phyloP scores from a whole-genome alignment of 345 rosid species.

The Crucihimalaya himalaica region DNA sequence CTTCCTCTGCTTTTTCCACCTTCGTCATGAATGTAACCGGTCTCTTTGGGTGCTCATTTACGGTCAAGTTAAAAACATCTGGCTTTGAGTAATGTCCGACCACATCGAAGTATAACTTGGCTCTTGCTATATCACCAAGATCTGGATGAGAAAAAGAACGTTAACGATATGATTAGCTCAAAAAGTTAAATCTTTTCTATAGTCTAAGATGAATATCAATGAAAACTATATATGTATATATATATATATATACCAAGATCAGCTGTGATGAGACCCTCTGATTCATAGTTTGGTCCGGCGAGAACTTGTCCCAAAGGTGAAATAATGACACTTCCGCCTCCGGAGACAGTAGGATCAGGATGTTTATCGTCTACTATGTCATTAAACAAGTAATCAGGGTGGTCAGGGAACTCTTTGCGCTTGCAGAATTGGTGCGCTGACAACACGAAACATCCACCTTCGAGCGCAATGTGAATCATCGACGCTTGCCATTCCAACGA shows the following conservation, averaged over 20 bases:
- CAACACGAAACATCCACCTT: conserved; percentile 90
- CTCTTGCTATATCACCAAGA: conserved; percentile 81
- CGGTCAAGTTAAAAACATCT: conserved; percentile 74
- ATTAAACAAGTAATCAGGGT: conserved; percentile 64
- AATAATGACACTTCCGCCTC: conserved; percentile 88
- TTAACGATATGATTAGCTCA: background rate
- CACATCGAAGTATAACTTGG: conserved; percentile 85
- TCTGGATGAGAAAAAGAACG: conserved; percentile 43
- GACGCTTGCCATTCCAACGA: conserved; percentile 75
- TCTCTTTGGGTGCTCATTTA: conserved; percentile 60
- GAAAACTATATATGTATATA: conserved; percentile 21
- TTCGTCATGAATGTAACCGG: conserved; percentile 64
- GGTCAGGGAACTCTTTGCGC: conserved; percentile 77
- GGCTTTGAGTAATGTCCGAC: conserved; percentile 92
- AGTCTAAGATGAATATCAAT: background rate
- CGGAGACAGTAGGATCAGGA: conserved; percentile 69
- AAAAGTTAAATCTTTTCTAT: background rate
- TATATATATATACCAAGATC: conserved; percentile 67
- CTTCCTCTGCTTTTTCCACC: conserved; percentile 33
- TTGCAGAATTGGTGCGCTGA: conserved; percentile 77
- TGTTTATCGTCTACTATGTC: conserved; percentile 51
- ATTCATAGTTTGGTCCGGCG: conserved; percentile 89
- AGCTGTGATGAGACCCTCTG: conserved; percentile 84
- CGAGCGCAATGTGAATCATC: conserved; percentile 79
- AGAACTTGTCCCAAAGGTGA: conserved; percentile 78